Percentiles rank a stretch among this genome's conserved stretches.
Conservation (phyloP, 2,329 filamentous ascomycete genomes). For the Hypoxylon sp. region DNA sequence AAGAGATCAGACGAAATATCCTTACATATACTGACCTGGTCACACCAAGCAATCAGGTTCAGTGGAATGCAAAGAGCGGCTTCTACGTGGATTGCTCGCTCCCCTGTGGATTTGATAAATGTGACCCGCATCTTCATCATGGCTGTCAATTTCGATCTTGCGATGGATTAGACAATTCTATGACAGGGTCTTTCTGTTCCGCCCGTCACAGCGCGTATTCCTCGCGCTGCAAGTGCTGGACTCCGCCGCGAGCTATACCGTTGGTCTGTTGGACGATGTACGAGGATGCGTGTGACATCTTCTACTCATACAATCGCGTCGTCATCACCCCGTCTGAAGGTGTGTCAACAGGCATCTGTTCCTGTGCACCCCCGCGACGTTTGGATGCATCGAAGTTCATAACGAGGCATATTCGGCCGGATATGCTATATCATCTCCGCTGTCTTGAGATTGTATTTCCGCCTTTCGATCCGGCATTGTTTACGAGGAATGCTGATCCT, state of each 20-base stretch:
- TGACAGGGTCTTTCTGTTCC: neutral
- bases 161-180: neutral
- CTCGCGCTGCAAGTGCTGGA: conserved; percentile 22
- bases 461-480: neutral
- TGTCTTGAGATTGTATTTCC: conserved; percentile 28
- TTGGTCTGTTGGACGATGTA: conserved; percentile 22
- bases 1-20: conserved; percentile 43
- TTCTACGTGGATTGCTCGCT: neutral
- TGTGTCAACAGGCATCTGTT: neutral
- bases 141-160: neutral
- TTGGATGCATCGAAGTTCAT: conserved; percentile 24
- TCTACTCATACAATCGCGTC: conserved; percentile 24
- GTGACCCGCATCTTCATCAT: neutral
- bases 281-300: conserved; percentile 22
- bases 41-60: conserved; percentile 40
- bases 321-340: neutral
- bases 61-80: conserved; percentile 33
- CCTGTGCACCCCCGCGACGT: neutral
- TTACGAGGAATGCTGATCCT: neutral
- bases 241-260: conserved; percentile 5
- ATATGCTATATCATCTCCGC: conserved; percentile 12
- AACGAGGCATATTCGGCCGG: conserved; percentile 10
- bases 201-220: conserved; percentile 17
- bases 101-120: neutral
- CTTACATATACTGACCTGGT: conserved; percentile 48